Conservation (phyloP, 768 basidiomycete genomes). For the Leccinum boreale region DNA sequence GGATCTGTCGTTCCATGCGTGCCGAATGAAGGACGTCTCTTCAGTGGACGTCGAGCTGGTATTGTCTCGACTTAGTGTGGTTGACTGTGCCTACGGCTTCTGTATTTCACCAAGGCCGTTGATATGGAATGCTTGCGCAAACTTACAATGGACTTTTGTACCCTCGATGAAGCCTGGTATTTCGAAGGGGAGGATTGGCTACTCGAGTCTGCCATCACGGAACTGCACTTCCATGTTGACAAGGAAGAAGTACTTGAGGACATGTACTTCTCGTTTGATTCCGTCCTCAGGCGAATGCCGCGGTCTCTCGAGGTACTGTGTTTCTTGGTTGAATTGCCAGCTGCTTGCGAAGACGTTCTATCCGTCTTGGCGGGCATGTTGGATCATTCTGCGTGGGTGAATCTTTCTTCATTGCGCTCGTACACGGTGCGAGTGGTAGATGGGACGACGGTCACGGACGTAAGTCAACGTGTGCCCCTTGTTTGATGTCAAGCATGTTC, state of each 20-base stretch:
- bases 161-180: neutral
- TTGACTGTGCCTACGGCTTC: neutral
- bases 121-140: neutral
- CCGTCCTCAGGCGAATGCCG: neutral
- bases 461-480: neutral
- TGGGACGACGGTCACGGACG: neutral
- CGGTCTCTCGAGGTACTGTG: neutral
- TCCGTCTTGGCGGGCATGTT: neutral
- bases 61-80: neutral
- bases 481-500: neutral
- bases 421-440: neutral
- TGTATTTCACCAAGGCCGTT: too few species aligned
- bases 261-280: neutral
- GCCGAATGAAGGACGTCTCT: neutral
- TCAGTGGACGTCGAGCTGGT: neutral
- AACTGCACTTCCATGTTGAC: neutral
- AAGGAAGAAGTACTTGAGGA: neutral
- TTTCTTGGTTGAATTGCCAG: neutral
- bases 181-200: neutral
- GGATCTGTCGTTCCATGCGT: slow-evolving; percentile 8
- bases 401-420: neutral
- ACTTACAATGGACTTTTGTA: neutral
- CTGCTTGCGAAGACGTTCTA: neutral
- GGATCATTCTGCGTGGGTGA: neutral
- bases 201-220: neutral